Evolutionary conservation across 2,329 filamentous ascomycete species (phyloP).

Genomic region (Apiospora hydei): DNA sequence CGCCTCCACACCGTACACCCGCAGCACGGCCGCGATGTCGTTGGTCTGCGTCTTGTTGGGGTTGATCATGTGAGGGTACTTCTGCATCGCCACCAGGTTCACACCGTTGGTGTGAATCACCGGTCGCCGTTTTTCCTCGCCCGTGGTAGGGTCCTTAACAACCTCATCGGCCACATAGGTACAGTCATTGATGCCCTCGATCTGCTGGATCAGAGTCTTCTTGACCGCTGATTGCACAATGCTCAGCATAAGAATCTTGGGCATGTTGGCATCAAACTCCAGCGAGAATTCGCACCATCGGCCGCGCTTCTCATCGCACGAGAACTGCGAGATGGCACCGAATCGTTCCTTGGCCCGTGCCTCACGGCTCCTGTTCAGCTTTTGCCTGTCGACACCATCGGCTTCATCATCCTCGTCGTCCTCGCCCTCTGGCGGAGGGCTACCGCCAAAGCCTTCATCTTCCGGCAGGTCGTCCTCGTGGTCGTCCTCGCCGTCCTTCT

Average conservation of each 20-base stretch:
- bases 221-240: slow-evolving; percentile 83
- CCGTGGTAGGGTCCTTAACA: slow-evolving; percentile 53
- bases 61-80: slow-evolving; percentile 84
- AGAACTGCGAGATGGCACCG: slow-evolving; percentile 76
- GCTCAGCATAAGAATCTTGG: slow-evolving; percentile 93
- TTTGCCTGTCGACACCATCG: slow-evolving; percentile 32
- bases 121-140: slow-evolving; percentile 56
- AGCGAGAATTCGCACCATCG: slow-evolving; percentile 82
- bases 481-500: slow-evolving; percentile 63
- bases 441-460: slow-evolving; percentile 61
- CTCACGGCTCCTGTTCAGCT: slow-evolving; percentile 58
- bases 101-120: slow-evolving; percentile 82
- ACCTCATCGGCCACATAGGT: slow-evolving; percentile 70
- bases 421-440: slow-evolving; percentile 53
- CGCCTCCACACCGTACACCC: slow-evolving; percentile 91
- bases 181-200: slow-evolving; percentile 77
- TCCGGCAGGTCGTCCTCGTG: slow-evolving; percentile 64
- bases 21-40: slow-evolving; percentile 85
- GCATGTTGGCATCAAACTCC: slow-evolving; percentile 79
- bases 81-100: slow-evolving; percentile 90
- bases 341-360: slow-evolving; percentile 70
- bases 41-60: slow-evolving; percentile 89
- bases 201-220: slow-evolving; percentile 85
- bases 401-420: slow-evolving; percentile 42
- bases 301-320: slow-evolving; percentile 78